Evolutionary conservation across 371 early-diverging fungal species (phyloP), one percentile per base, ranked within the genome.

Genomic region (Mortierella sp.): DNA sequence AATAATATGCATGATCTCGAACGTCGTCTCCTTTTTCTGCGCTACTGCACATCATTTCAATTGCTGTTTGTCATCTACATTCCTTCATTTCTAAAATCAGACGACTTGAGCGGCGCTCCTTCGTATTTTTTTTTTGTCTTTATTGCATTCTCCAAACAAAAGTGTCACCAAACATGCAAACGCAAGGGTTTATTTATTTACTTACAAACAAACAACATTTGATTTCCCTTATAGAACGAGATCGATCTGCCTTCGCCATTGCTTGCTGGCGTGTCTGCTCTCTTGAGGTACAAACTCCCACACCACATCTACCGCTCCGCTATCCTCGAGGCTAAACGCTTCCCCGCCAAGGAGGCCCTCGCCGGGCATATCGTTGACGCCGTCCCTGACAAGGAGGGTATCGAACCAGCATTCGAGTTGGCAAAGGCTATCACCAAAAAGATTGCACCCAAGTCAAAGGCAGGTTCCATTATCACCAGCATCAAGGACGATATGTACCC

Each of bases 221-320:
- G 47, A 24, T 62, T 37, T 62, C 24, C 4, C 39, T 43, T 20
- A 59, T 80, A 90, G 93, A 94, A 94, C 78, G 96, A 95, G 86
- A 88, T 96, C 6, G 95, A 95, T 74, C 85, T 95, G 60, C 92
- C 92, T 39, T 83, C 90, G 24, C 88, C 93, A 37, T 79, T 95
- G 24, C 79, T 90, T 22, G 89, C 93, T n/a, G 95, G 94, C 11
- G 94, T 95, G 95, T 87, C 88, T 0, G 88, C 90, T 2, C 68
- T 95, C 20, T 75, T 94, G 32, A 88, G 89, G 37, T 78, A 84
- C 77, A 95, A 94, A 83, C 80, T 91, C 70, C 70, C 79, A 1
- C 88, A 91, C 0, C 78, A 78, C 52, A 77, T 85, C 6, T 88
- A 89, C 81, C 89, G 93, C 55, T 86, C 94, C 72, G 88, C 90